A percentile compares a stretch with the other conserved stretches of the same genome.
phyloP scores from a whole-genome alignment of 2,329 filamentous ascomycete species.

The Exophiala xenobiotica region DNA sequence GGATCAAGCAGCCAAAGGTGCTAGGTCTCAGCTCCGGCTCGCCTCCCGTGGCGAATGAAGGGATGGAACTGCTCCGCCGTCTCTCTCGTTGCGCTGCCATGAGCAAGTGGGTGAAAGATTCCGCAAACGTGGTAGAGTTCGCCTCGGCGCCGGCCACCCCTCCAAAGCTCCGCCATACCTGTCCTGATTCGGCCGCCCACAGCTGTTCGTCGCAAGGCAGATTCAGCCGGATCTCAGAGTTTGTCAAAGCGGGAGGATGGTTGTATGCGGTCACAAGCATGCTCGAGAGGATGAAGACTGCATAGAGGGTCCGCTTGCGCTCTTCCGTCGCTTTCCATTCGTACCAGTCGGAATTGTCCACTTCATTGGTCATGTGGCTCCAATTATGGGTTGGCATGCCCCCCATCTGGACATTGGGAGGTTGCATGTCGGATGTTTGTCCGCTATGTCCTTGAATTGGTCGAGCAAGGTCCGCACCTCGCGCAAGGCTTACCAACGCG shows the following conservation, averaged over 20 bases:
- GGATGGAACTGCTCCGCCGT: constrained; percentile 34
- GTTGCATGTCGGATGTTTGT: constrained; percentile 32
- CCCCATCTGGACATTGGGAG: constrained; percentile 40
- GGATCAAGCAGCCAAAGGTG: constrained; percentile 83
- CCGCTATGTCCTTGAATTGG: constrained; percentile 35
- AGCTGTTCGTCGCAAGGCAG: constrained; percentile 91
- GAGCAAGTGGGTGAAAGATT: constrained; percentile 76
- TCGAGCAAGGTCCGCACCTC: constrained; percentile 75
- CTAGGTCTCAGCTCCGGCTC: constrained; percentile 73
- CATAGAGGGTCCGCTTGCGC: constrained; percentile 87
- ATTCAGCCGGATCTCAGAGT: constrained; percentile 87
- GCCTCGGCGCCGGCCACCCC: constrained; percentile 68
- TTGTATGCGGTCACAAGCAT: constrained; percentile 90
- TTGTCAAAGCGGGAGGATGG: constrained; percentile 83
- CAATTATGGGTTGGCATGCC: constrained; percentile 47
- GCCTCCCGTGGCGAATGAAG: constrained; percentile 36
- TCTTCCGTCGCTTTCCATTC: constrained; percentile 87
- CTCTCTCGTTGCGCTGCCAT: constrained; percentile 67
- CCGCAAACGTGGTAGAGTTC: constrained; percentile 74
- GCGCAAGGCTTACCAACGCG: constrained; percentile 83
- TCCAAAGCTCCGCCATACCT: constrained; percentile 76
- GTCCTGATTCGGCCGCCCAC: constrained; percentile 78
- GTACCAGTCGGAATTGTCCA: constrained; percentile 74
- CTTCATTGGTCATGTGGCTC: constrained; percentile 37
- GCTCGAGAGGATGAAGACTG: constrained; percentile 88